Evolutionary conservation across 345 rosid genomes (phyloP).

Genomic region (Lagerstroemia speciosa): DNA sequence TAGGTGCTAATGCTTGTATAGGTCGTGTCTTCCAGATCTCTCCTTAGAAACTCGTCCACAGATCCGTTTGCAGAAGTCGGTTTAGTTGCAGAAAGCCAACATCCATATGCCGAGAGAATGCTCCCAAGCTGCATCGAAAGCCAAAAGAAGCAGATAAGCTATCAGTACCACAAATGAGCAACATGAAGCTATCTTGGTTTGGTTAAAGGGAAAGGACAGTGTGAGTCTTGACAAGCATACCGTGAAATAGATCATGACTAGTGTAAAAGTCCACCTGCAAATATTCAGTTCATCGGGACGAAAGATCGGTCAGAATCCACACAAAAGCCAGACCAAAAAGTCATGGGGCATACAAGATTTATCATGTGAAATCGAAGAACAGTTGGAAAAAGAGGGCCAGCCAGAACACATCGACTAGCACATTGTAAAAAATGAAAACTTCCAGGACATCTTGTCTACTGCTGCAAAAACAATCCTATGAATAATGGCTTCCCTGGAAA

Average conservation of each 20-base stretch:
- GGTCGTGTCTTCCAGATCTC: constrained; percentile 20
- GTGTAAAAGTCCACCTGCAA: constrained; percentile 86
- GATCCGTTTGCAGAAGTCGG: constrained; percentile 18
- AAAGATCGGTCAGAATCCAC: background rate
- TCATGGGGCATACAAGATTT: background rate
- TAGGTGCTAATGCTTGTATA: constrained; percentile 8
- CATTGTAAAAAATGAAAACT: too few species aligned
- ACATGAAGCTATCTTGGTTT: too few species aligned
- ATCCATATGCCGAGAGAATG: constrained; percentile 61
- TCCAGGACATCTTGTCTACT: too few species aligned
- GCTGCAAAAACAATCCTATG: too few species aligned
- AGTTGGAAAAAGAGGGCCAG: background rate
- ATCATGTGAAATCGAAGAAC: background rate
- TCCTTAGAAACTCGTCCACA: constrained; percentile 14
- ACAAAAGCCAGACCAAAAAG: background rate
- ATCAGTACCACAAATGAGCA: background rate
- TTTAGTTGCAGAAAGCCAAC: constrained; percentile 33
- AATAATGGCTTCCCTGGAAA: background rate
- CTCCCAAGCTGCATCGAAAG: constrained; percentile 49
- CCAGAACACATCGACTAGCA: background rate
- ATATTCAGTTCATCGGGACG: background rate
- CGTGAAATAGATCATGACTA: constrained; percentile 77
- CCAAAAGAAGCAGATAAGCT: background rate
- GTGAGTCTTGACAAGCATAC: constrained; percentile 30
- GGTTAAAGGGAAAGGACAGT: background rate